Evolutionary conservation across 2,329 filamentous ascomycete genomes (phyloP), one percentile per base, ranked within the genome.

Genomic region (Cladophialophora carrionii): DNA sequence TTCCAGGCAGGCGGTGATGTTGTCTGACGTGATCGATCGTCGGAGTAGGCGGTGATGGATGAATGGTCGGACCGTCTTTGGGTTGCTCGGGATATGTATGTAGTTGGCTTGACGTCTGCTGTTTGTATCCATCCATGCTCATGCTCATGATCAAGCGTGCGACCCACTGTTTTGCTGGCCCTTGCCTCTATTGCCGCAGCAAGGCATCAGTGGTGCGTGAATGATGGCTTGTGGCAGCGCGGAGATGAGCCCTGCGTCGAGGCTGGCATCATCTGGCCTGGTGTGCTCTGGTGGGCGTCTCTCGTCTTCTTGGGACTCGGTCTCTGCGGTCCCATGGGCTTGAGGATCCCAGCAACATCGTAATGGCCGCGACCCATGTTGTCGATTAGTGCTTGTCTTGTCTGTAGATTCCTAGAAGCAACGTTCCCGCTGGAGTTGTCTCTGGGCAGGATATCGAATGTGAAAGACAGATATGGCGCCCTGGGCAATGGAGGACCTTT

Each of bases 341-440:
- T 70, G 58, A 68, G 59, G 34, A 72, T 68, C 5, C 70, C 70
- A 46, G 70, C 65, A 57, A 69, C 69, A 20, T 72, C 70, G 58
- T 72, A 72, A 43, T 68, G 70, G 8, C 70, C 70, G 43, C 70
- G 69, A 32, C 70, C 70, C 61, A 62, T 64, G 68, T 71, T 69
- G 52, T 68, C 41, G 52, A 64, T 68, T 57, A 64, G 41, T 41
- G 41, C 68, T 52, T 64, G 41, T 43, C 26, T n/a, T 54, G 48
- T 29, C 56, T 41, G 14, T 58, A 22, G 24, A 5, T 3, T 10
- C 10, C 4, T 10, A 51, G 12, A 4, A 26, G 24, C 20, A 24
- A 26, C 48, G 48, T 22, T 41, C 34, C 37, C 46, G 9, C 17
- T 55, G 22, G 12, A 46, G 24, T 53, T 26, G 34, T 9, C n/a